Evolutionary conservation across 2,329 filamentous ascomycete species (phyloP), one percentile per base, ranked within the genome.

Genomic region (Botryotinia calthae): DNA sequence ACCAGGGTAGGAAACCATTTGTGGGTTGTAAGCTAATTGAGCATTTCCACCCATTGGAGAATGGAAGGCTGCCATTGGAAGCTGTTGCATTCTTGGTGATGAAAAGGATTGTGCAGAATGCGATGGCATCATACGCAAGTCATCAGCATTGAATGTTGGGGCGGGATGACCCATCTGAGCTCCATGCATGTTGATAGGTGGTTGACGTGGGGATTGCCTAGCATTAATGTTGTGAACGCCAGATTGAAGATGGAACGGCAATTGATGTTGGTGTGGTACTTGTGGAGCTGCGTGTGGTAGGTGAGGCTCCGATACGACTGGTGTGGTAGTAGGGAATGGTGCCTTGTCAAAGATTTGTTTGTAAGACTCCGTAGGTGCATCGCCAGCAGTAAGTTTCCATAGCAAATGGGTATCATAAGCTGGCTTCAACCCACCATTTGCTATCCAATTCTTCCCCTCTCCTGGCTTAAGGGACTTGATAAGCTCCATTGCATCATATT

Each of bases 391-490:
- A 74, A 90, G 89, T 74, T 92, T 90, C 95, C 96, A 99, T 0
- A 91, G 95, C 0, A 94, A 94, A 18, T 87, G 85, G 1, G 96
- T 98, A 78, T 94, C 91, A 82, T 91, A 98, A 6, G 95, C 90
- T 42, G 92, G 91, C 54, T 92, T 91, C 70, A 98, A 88, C n/a
- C 94, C 94, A 64, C 90, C 91, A 79, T 96, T 97, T 73, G 90
- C 87, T 51, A 89, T 86, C 85, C 91, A 94, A 75, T 92, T 89
- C 77, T 87, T 86, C 44, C 86, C 86, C 73, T 85, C 83, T 0
- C 85, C 84, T 1, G 87, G 86, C 72, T 84, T 83, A 65, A 89
- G 81, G 0, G 85, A 85, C 82, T 88, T 86, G 75, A 90, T 84
- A 71, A 86, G 84, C 3, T 84, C 82, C 70, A 94, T 87, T 76